Evolutionary conservation across 2,329 filamentous ascomycete species (phyloP).

Genomic region (Alternaria atra): DNA sequence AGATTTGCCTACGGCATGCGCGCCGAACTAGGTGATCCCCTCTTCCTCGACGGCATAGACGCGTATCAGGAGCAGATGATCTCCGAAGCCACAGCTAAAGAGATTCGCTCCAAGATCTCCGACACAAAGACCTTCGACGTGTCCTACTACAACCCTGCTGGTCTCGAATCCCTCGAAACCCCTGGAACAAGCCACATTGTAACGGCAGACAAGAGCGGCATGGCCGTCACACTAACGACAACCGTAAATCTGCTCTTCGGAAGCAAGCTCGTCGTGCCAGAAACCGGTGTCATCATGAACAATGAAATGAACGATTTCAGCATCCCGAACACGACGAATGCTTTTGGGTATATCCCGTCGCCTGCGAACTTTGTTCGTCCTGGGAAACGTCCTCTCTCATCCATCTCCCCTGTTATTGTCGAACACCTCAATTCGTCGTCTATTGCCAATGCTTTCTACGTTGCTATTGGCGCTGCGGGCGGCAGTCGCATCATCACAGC

Average conservation of each 20-base stretch:
- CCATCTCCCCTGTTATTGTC: conserved; percentile 80
- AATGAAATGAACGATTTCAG: conserved; percentile 70
- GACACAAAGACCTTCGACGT: conserved; percentile 77
- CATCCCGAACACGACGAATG: conserved; percentile 78
- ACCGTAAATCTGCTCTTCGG: conserved; percentile 91
- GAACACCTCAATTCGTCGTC: conserved; percentile 67
- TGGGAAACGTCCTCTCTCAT: conserved; percentile 82
- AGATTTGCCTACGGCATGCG: conserved; percentile 85
- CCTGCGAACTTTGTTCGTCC: conserved; percentile 83
- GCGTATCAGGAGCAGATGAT: conserved; percentile 74
- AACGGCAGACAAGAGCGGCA: conserved; percentile 74
- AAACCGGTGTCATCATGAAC: conserved; percentile 81
- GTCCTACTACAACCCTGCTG: conserved; percentile 75
- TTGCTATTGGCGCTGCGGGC: conserved; percentile 78
- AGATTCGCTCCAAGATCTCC: conserved; percentile 72
- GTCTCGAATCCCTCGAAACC: conserved; percentile 72
- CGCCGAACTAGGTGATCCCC: conserved; percentile 82
- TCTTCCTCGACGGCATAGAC: conserved; percentile 71
- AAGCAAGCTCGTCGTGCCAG: conserved; percentile 77
- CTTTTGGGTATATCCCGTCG: conserved; percentile 84
- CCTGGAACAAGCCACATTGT: conserved; percentile 79
- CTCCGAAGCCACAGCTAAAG: conserved; percentile 64
- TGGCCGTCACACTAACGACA: conserved; percentile 83
- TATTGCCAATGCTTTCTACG: conserved; percentile 61
- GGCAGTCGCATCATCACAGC: conserved; percentile 85